Base-by-base conservation (phyloP, 768 basidiomycete genomes). In the Panellus pusillus region DNA sequence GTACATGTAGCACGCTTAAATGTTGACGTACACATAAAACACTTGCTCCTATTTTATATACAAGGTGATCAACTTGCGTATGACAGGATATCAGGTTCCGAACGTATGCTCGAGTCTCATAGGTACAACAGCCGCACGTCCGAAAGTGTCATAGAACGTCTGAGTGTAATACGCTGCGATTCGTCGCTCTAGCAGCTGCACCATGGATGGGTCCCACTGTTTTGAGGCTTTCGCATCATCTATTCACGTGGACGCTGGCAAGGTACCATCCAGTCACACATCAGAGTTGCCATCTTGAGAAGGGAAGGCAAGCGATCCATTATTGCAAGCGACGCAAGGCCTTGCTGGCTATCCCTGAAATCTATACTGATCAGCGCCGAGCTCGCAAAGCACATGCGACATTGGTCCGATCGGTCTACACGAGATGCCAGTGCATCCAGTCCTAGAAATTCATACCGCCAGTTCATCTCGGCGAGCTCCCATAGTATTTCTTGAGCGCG, bases 371-470 rank as follows among this genome's bases (percentile, higher is more conserved):
- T 20, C 14, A 53, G 29, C 45, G 28, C 27, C 1, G 19, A n/a
- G 7, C 52, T 40, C 17, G 40, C 52, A n/a, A 53, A 53, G 19
- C 52, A 53, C 5, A 35, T 7, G 6, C 17, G 28, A 18, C 52
- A 53, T 9, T 42, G 9, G 2, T 53, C 52, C 2, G 38, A 2
- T 4, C 39, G 52, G 12, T 47, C 19, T 8, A 24, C 6, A 2
- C 45, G 9, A 9, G 38, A 42, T 1, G 52, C 52, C 0, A 39
- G 45, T 2, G 17, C 14, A 28, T 53, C 45, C 2, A 53, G 37
- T 1, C 39, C 44, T 1, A 53, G 20, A 11, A 53, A 27, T n/a
- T 53, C 52, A 15, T 35, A 53, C 19, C 52, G 52, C 18, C 46
- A 53, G 7, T 36, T 53, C 2, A 15, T 47, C 35, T 53, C 52